Evolutionary conservation across 805 yeast genomes (phyloP).

Genomic region (Nakazawaea holstii): DNA sequence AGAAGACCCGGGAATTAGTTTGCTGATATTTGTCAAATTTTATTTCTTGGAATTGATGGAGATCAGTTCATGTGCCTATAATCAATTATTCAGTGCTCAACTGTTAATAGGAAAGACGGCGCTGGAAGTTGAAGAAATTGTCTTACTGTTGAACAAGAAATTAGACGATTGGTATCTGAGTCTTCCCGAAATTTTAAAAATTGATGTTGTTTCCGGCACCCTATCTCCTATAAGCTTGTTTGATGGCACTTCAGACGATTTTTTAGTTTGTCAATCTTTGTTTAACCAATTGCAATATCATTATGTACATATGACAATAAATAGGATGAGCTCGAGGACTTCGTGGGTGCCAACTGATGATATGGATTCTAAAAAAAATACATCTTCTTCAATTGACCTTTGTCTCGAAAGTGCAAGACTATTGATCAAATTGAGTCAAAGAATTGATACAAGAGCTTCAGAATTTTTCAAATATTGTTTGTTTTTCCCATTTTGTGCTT

Average conservation of each 20-base stretch:
- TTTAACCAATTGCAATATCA: conserved; percentile 21
- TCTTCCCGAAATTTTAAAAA: conserved; percentile 16
- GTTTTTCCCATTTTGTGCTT: conserved; percentile 27
- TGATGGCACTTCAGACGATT: not conserved
- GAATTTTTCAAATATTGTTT: conserved; percentile 17
- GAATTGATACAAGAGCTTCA: conserved; percentile 12
- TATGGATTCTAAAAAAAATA: not conserved
- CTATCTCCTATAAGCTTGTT: not conserved
- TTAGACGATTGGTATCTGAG: conserved; percentile 23
- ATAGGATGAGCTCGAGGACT: conserved; percentile 17
- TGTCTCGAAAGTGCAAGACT: conserved; percentile 22
- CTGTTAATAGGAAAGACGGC: conserved; percentile 17
- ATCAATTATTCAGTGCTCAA: conserved; percentile 23
- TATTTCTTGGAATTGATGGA: conserved; percentile 17
- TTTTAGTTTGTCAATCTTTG: not conserved
- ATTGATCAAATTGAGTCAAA: conserved; percentile 16
- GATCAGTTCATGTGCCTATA: conserved; percentile 21
- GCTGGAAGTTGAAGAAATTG: conserved; percentile 13
- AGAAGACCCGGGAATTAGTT: not conserved
- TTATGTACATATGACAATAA: conserved; percentile 21
- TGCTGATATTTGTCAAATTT: not conserved
- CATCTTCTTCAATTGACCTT: conserved; percentile 9
- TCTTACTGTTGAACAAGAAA: conserved; percentile 16
- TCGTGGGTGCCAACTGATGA: not conserved
- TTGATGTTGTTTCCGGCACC: conserved; percentile 17